Evolutionary conservation across 202 grass and related monocot genomes (phyloP).

Genomic region (Elaeis oleifera): DNA sequence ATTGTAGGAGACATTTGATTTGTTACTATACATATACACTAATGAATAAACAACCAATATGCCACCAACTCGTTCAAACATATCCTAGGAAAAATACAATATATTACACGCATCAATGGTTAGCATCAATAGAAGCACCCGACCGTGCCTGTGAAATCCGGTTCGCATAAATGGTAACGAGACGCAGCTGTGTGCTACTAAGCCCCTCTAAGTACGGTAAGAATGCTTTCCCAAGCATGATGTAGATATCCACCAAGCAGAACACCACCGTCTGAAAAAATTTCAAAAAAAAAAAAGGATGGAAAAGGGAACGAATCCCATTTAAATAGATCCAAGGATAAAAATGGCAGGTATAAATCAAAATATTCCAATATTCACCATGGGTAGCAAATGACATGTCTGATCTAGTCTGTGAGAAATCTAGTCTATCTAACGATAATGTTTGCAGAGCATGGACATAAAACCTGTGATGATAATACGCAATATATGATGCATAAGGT

Average conservation of each 20-base stretch:
- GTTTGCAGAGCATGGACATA: too few species aligned
- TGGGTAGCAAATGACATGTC: too few species aligned
- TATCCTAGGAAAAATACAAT: slow-evolving; percentile 31
- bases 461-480: too few species aligned
- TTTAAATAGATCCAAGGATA: neutral
- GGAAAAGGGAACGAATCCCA: neutral
- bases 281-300: neutral
- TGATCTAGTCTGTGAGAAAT: too few species aligned
- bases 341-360: neutral
- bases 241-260: slow-evolving; percentile 99
- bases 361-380: slow-evolving; percentile 1
- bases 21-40: slow-evolving; percentile 73
- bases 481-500: too few species aligned
- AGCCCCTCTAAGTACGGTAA: slow-evolving; percentile 81
- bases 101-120: slow-evolving; percentile 58
- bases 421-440: too few species aligned
- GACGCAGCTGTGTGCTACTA: slow-evolving; percentile 76
- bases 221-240: slow-evolving; percentile 91
- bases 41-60: slow-evolving; percentile 43
- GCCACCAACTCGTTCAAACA: slow-evolving; percentile 39
- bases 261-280: slow-evolving; percentile 72
- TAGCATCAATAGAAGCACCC: slow-evolving; percentile 50
- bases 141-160: slow-evolving; percentile 89
- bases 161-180: slow-evolving; percentile 96
- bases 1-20: too few species aligned